phyloP scores from a whole-genome alignment of 2,329 filamentous ascomycete species.

The Colletotrichum navitas region DNA sequence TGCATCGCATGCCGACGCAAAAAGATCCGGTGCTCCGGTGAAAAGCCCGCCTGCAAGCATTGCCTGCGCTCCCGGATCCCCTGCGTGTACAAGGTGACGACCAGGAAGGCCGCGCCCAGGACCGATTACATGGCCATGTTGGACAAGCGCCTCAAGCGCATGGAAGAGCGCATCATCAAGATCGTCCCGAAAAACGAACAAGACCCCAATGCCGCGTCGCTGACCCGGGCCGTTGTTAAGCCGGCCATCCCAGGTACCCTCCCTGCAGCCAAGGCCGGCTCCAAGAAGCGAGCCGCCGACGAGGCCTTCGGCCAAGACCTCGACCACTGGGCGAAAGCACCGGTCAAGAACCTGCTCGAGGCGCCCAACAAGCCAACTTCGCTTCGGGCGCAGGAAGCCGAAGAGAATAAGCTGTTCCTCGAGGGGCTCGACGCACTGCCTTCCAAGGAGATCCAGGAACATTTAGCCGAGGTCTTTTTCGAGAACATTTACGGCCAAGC shows the following conservation, averaged over 20 bases:
- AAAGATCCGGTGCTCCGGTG: constrained; percentile 97
- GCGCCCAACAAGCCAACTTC: constrained; percentile 64
- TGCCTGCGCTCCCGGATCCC: constrained; percentile 92
- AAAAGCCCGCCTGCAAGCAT: constrained; percentile 98
- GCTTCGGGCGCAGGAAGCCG: constrained; percentile 71
- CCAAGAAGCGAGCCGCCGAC: constrained; percentile 86
- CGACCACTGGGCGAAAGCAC: constrained; percentile 81
- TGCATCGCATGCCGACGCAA: constrained; percentile 97
- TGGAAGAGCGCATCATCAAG: constrained; percentile 98
- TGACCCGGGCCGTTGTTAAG: constrained; percentile 87
- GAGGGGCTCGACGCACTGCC: constrained; percentile 89
- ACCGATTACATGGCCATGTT: constrained; percentile 99
- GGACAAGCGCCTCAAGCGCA: constrained; percentile 93
- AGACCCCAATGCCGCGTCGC: constrained; percentile 70
- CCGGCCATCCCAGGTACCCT: constrained; percentile 74
- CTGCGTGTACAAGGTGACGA: constrained; percentile 97
- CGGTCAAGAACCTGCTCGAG: constrained; percentile 63
- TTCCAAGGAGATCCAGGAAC: constrained; percentile 88
- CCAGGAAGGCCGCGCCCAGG: constrained; percentile 90
- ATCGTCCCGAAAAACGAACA: constrained; percentile 90
- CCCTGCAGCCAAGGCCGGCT: constrained; percentile 63
- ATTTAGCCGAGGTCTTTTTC: constrained; percentile 94
- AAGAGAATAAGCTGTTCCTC: constrained; percentile 81
- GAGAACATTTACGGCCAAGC: constrained; percentile 96
- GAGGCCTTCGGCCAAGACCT: constrained; percentile 89